A percentile compares a stretch with the other conserved stretches of the same genome.
Evolutionary conservation across 2,329 filamentous ascomycete genomes (phyloP).

Genomic region (Fusarium incarnatum): DNA sequence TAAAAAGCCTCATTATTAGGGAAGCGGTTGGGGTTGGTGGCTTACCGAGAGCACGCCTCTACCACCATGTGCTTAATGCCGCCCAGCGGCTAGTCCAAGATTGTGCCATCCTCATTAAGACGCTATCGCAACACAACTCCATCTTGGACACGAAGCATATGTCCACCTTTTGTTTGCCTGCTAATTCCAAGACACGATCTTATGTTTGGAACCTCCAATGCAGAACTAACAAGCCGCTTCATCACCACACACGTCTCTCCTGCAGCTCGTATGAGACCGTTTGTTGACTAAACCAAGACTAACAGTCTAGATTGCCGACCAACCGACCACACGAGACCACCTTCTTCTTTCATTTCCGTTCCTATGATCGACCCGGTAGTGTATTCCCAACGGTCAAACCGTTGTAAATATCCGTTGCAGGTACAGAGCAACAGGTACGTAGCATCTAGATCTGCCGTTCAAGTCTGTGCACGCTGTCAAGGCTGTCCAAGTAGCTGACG

Average conservation of each 20-base stretch:
- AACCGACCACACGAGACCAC: neutral
- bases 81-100: neutral
- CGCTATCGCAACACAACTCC: neutral
- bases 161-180: neutral
- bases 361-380: neutral
- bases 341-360: neutral
- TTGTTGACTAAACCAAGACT: neutral
- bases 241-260: too few relatives aligned
- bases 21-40: neutral
- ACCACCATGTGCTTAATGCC: neutral
- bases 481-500: neutral
- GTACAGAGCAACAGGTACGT: neutral
- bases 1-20: neutral
- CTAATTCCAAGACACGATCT: neutral
- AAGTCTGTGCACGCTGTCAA: neutral
- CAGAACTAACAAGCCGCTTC: neutral
- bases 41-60: neutral
- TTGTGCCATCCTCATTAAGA: neutral
- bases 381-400: neutral
- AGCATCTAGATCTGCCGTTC: neutral
- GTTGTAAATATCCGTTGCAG: neutral
- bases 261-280: neutral
- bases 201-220: neutral
- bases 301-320: neutral
- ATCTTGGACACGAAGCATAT: conserved; percentile 1